Evolutionary conservation across 2,329 filamentous ascomycete genomes (phyloP).

Genomic region (Gliomastix tumulicola): DNA sequence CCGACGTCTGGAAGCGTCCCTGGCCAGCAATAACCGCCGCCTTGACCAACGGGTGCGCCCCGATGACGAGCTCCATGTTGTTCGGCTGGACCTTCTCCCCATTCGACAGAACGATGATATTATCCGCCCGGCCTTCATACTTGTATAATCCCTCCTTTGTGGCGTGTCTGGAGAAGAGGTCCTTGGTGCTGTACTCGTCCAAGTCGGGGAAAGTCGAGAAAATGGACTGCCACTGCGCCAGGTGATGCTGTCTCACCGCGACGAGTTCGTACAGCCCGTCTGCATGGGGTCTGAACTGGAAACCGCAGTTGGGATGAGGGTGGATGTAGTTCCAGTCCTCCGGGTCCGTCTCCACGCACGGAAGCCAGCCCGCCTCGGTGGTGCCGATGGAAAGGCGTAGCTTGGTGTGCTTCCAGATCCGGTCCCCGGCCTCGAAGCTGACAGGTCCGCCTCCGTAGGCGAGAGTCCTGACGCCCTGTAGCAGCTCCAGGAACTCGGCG

Average conservation of each 20-base stretch:
- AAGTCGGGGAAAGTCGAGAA: constrained; percentile 32
- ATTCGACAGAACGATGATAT: constrained; percentile 30
- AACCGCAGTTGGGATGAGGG: constrained; percentile 8
- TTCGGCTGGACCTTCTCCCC: constrained; percentile 35
- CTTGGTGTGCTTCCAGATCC: constrained; percentile 14
- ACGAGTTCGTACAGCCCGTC: constrained; percentile 22
- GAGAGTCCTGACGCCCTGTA: constrained; percentile 11
- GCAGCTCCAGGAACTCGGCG: constrained; percentile 5
- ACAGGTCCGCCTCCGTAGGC: constrained; percentile 19
- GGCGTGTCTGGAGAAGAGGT: constrained; percentile 31
- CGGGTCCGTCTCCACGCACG: constrained; percentile 8
- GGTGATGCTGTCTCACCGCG: constrained; percentile 16
- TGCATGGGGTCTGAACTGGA: constrained; percentile 11
- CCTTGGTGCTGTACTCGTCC: constrained; percentile 33
- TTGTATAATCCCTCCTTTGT: constrained; percentile 21
- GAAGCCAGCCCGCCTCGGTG: constrained; percentile 18
- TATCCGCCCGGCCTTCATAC: constrained; percentile 26
- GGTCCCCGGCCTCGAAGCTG: constrained; percentile 16
- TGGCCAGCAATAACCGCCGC: constrained; percentile 23
- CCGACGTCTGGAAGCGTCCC: constrained; percentile 13
- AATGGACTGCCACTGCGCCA: constrained; percentile 18
- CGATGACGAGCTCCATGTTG: constrained; percentile 23
- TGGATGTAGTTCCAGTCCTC: constrained; percentile 23
- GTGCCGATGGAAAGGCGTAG: constrained; percentile 17
- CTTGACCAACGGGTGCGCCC: constrained; percentile 16